Base-by-base conservation (phyloP, 2,329 filamentous ascomycete species). In the Colletotrichum liaoningense region DNA sequence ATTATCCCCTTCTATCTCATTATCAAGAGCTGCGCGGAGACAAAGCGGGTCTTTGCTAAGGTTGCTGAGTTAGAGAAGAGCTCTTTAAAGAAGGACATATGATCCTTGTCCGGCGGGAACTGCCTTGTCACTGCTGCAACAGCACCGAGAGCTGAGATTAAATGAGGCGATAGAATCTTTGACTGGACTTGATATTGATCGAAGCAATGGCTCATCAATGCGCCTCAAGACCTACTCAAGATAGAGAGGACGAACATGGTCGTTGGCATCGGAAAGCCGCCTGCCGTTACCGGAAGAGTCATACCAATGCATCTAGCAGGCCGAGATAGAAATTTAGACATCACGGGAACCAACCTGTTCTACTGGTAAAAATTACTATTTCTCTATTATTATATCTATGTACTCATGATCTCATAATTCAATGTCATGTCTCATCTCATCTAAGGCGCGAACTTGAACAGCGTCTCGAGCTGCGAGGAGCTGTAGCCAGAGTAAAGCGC, bases 1-100 rank as follows among this genome's bases (percentile, higher is more conserved):
- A 80, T 88, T 22, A 84, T 90, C 38, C 88, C 88, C 0, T 62
- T 77, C 3, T 77, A 74, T 5, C 72, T 85, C 54, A 72, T 86
- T 46, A 24, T 76, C 1, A 70, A 77, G 30, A 84, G 83, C 54
- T 76, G 79, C 1, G 68, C 49, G 28, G 77, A 77, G 52, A 79
- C 76, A 0, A 76, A 74, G 14, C 69, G 70, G 2, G 81, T 76
- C 0, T 81, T 84, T 72, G 78, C 73, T 0, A 76, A 74, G 75
- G 70, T 79, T 1, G 78, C 82, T 67, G 62, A 42, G 73, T 14
- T 71, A 42, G 63, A 74, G 38, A 54, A 33, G 24, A 28, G 12
- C 2, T 11, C 63, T 22, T 16, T n/a, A 6, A 74, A 74, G 60
- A 64, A 69, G 70, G 59, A 55, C 12, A 11, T 56, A 9, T 56